Base-by-base conservation (phyloP, 129 eudicot genomes). In the Escallonia herrerae region DNA sequence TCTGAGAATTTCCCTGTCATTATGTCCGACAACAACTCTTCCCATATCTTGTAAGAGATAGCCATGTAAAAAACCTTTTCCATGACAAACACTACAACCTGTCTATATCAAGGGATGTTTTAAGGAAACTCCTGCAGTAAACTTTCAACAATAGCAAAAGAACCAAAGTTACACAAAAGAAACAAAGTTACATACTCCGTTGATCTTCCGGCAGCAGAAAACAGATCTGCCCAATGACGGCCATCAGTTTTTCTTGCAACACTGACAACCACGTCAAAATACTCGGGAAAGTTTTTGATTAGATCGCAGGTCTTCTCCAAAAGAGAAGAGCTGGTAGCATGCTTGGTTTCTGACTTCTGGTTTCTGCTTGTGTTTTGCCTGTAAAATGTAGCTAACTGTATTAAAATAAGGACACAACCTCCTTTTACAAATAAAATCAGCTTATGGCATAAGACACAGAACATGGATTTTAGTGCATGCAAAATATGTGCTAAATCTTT, bases 231-330 rank as follows among this genome's bases (percentile, higher is more conserved):
- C 99, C 99, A 93, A 80, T 93, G 96, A 57, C 99, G 95, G 60
- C 95, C 99, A 80, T 93, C 99, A 65, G 99, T 93, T 72, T 93
- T 93, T 75, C 99, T 84, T 39, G 96, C 99, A 74, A 89, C 99
- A 46, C 96, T 89, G 64, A 93, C 99, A 53, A 93, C 99, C 66
- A 93, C 96, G 66, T 93, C 96, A 74, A 81, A 84, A 59, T 93
- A 93, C 75, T 93, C 99, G 0, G 99, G 96, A 72, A 93, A 93
- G 14, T 83, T 83, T 77, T 82, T 86, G 37, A 93, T 89, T 15
- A 93, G 64, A 76, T 89, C 95, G 70, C 99, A 93, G 5, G 95
- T 93, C 82, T 93, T 93, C 82, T 86, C 93, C 91, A 89, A 69
- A 64, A 93, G 96, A 74, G 99, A 80, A 50, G 79, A 66, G 46